phyloP scores from a whole-genome alignment of 108 stramenopile species.

The Skeletonema costatum region DNA sequence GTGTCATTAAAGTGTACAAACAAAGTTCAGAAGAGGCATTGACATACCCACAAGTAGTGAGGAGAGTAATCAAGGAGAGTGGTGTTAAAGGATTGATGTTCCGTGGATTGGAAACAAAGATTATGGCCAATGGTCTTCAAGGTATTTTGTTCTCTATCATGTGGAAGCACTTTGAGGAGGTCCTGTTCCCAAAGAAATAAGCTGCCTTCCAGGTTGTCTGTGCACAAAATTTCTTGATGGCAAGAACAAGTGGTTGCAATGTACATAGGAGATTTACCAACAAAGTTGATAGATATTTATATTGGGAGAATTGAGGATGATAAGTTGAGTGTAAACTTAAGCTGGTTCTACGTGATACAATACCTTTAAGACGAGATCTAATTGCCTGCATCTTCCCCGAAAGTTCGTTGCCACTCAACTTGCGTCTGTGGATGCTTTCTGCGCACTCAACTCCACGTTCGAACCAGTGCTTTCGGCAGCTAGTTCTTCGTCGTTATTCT shows the following conservation, averaged over 20 bases:
- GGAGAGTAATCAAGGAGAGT: slow-evolving; percentile 85
- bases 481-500: slow-evolving; percentile 7
- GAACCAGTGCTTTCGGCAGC: background rate
- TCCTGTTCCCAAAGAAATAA: slow-evolving; percentile 73
- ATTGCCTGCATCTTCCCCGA: background rate
- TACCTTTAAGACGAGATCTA: background rate
- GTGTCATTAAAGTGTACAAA: slow-evolving; percentile 98
- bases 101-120: slow-evolving; percentile 97
- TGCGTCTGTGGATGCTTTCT: background rate
- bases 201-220: background rate
- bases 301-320: background rate
- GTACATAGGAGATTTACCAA: background rate
- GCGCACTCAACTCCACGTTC: background rate
- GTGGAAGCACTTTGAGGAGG: slow-evolving; percentile 99
- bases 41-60: slow-evolving; percentile 90
- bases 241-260: slow-evolving; percentile 1
- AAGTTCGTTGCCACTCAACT: background rate
- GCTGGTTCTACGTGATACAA: background rate
- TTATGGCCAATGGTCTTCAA: slow-evolving; percentile 97
- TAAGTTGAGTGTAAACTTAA: background rate
- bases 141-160: slow-evolving; percentile 96
- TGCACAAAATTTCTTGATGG: background rate
- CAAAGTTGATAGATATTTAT: background rate
- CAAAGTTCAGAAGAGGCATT: slow-evolving; percentile 88
- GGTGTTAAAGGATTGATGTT: slow-evolving; percentile 94